Percentiles rank a stretch among this genome's conserved stretches.
Conservation (phyloP, 1,139 yeast genomes). For the Suhomyces wounanorum region DNA sequence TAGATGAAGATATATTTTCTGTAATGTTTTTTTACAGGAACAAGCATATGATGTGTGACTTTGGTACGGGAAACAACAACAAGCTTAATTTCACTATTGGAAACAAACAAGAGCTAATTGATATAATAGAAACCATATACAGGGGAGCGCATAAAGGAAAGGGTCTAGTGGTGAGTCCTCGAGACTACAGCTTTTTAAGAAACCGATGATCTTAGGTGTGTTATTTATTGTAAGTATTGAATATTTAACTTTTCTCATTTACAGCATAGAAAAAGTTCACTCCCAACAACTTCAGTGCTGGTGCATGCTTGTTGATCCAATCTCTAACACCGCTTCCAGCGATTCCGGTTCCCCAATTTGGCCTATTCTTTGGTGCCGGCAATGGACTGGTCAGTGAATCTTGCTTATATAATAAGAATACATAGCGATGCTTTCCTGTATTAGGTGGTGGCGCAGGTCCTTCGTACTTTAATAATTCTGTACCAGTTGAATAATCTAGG, state of each 20-base stretch:
- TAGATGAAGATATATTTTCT: slow-evolving; percentile 80
- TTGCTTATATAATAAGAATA: slow-evolving; percentile 72
- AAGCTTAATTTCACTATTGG: slow-evolving; percentile 78
- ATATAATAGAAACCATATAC: slow-evolving; percentile 84
- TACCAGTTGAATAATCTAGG: slow-evolving; percentile 42
- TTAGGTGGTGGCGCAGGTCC: slow-evolving; percentile 88
- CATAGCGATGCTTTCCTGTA: slow-evolving; percentile 83
- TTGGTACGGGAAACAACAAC: slow-evolving; percentile 97
- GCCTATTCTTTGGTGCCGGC: slow-evolving; percentile 58
- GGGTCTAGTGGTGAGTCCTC: slow-evolving; percentile 87
- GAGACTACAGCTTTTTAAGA: slow-evolving; percentile 47
- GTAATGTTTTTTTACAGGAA: slow-evolving; percentile 92
- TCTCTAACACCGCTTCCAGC: slow-evolving; percentile 77
- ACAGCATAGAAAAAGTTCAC: slow-evolving; percentile 82
- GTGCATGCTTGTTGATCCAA: slow-evolving; percentile 66
- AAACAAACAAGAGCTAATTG: slow-evolving; percentile 88
- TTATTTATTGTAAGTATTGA: background rate
- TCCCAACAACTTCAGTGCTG: slow-evolving; percentile 62
- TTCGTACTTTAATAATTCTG: slow-evolving; percentile 46
- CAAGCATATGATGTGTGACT: slow-evolving; percentile 97
- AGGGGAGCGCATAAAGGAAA: slow-evolving; percentile 92
- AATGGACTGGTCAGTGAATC: slow-evolving; percentile 37
- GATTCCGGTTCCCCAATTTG: slow-evolving; percentile 81
- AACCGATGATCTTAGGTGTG: background rate
- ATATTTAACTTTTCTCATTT: slow-evolving; percentile 38